These are phyloP conservation scores for Salix dunnii DNA, from an alignment of 345 rosid genomes.

Conservation along the genomic window DNA sequence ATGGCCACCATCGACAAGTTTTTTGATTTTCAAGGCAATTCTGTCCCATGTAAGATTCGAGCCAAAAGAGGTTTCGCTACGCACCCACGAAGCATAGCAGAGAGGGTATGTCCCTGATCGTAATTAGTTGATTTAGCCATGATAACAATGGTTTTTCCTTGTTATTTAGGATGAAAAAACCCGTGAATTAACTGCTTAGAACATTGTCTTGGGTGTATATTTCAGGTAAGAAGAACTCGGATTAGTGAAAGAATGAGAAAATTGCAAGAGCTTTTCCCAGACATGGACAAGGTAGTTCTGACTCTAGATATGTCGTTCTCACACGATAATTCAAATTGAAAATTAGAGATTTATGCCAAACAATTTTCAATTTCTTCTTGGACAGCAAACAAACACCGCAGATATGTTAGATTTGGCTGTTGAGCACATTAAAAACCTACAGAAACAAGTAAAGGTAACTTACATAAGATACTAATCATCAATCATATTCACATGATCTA, in stretches of 20 bases:
- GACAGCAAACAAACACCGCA: slow-evolving; percentile 68
- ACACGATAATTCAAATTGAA: neutral
- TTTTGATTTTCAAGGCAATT: slow-evolving; percentile 52
- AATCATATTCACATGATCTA: slow-evolving; percentile 13
- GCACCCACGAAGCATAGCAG: slow-evolving; percentile 95
- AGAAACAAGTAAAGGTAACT: slow-evolving; percentile 59
- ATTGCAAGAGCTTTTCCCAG: slow-evolving; percentile 63
- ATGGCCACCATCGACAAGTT: slow-evolving; percentile 39
- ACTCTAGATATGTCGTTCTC: neutral
- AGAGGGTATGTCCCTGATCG: slow-evolving; percentile 50
- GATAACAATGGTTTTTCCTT: neutral
- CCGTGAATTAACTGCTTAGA: neutral
- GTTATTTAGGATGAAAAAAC: neutral
- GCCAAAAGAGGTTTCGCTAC: slow-evolving; percentile 91
- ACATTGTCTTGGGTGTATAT: neutral
- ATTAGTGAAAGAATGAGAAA: slow-evolving; percentile 66
- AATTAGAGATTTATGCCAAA: neutral
- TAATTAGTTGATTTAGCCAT: neutral
- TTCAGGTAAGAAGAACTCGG: slow-evolving; percentile 61
- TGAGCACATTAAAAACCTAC: slow-evolving; percentile 63
- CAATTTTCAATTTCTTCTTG: neutral
- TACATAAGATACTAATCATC: too few species aligned
- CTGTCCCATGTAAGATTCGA: slow-evolving; percentile 74
- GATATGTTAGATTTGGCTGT: slow-evolving; percentile 76
- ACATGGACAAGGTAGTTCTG: slow-evolving; percentile 59